Evolutionary conservation across 2,329 filamentous ascomycete genomes (phyloP).

Genomic region (Penicillium sp.): DNA sequence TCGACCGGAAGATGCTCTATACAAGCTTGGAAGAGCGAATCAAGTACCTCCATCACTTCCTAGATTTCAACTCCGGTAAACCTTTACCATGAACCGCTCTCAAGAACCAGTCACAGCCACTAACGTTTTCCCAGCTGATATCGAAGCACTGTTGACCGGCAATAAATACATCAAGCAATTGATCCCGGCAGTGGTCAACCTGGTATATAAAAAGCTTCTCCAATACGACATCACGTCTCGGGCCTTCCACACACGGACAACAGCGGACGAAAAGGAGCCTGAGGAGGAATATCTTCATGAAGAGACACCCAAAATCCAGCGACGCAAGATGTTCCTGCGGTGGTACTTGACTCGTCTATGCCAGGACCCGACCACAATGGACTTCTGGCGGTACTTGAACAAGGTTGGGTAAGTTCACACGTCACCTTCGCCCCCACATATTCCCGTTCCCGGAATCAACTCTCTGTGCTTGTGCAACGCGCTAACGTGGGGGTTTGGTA

Average conservation of each 20-base stretch:
- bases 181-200: constrained; percentile 78
- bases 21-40: constrained; percentile 67
- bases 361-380: constrained; percentile 69
- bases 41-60: constrained; percentile 70
- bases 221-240: constrained; percentile 79
- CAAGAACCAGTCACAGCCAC: background rate
- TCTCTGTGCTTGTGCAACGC: background rate
- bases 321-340: constrained; percentile 73
- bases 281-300: constrained; percentile 63
- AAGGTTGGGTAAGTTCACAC: constrained; percentile 65
- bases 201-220: constrained; percentile 78
- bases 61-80: constrained; percentile 70
- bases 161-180: constrained; percentile 77
- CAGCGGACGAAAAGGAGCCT: constrained; percentile 61
- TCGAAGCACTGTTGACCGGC: constrained; percentile 66
- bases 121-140: constrained; percentile 55
- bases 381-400: constrained; percentile 80
- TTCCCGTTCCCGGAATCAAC: too few relatives aligned
- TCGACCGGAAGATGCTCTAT: constrained; percentile 69
- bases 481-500: background rate
- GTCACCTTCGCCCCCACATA: background rate
- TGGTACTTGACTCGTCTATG: constrained; percentile 73
- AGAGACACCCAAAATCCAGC: constrained; percentile 69
- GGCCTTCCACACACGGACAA: constrained; percentile 63
- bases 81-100: constrained; percentile 11